Conservation (phyloP, 805 yeast species). For the Candida ascalaphidarum region DNA sequence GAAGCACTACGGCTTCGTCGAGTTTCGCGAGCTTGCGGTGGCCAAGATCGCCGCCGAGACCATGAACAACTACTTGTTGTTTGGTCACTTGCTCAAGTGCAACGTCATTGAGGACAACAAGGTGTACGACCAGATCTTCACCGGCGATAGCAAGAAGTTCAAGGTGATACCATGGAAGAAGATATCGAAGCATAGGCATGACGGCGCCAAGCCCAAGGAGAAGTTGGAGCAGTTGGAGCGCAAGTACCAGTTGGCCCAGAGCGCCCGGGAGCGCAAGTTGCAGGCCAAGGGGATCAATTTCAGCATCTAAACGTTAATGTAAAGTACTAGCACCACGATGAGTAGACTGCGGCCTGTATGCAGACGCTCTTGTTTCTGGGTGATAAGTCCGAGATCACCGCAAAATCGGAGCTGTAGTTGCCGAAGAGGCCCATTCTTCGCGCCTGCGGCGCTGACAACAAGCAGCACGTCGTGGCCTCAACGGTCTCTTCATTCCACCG, state of each 20-base stretch:
- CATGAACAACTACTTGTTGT: slow-evolving; percentile 87
- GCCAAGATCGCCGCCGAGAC: slow-evolving; percentile 90
- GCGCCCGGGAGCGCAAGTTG: slow-evolving; percentile 40
- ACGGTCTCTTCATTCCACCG: no score
- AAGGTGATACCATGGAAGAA: slow-evolving; percentile 53
- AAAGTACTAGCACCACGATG: no score
- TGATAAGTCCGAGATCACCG: no score
- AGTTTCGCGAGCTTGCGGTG: slow-evolving; percentile 64
- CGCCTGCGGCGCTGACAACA: no score
- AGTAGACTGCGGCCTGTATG: neutral
- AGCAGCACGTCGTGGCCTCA: no score
- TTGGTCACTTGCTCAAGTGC: slow-evolving; percentile 76
- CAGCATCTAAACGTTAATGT: slow-evolving; percentile 2
- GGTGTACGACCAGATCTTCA: no score
- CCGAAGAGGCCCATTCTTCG: no score
- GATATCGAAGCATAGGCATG: slow-evolving; percentile 44
- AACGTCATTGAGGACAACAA: slow-evolving; percentile 48
- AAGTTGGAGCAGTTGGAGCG: slow-evolving; percentile 48
- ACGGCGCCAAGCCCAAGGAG: slow-evolving; percentile 46
- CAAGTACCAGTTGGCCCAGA: slow-evolving; percentile 33
- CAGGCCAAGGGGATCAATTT: slow-evolving; percentile 52
- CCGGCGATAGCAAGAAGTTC: slow-evolving; percentile 46
- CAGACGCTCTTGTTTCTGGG: no score
- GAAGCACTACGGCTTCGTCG: slow-evolving; percentile 87
- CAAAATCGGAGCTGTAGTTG: no score